Evolutionary conservation across 768 basidiomycete genomes (phyloP).

Genomic region (Tricholomella constricta): DNA sequence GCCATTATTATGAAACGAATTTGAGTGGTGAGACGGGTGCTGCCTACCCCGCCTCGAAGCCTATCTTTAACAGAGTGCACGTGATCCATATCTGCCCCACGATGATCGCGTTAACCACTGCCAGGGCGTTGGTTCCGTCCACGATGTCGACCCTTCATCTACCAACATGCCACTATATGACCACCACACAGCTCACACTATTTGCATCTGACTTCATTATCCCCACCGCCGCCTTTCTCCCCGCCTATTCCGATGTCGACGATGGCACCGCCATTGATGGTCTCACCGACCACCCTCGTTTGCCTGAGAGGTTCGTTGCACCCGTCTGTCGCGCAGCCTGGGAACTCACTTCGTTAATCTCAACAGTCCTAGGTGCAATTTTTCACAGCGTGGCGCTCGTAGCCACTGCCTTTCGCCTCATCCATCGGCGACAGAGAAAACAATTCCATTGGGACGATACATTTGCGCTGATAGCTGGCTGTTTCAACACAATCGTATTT

Average conservation of each 20-base stretch:
- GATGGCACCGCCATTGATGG: background rate
- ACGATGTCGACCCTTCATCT: too few relatives aligned
- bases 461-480: constrained; percentile 11
- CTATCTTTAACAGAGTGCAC: too few relatives aligned
- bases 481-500: constrained; percentile 13
- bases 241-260: too few relatives aligned
- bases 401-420: constrained; percentile 10
- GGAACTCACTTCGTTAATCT: background rate
- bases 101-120: too few relatives aligned
- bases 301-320: background rate
- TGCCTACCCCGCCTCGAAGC: too few relatives aligned
- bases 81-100: too few relatives aligned
- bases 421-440: constrained; percentile 6
- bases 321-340: background rate
- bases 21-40: too few relatives aligned
- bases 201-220: background rate
- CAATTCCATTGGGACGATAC: constrained; percentile 18
- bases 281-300: background rate
- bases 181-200: too few relatives aligned
- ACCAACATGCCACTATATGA: too few relatives aligned
- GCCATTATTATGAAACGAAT: too few relatives aligned
- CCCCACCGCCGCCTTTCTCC: background rate
- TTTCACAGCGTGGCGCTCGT: constrained; percentile 9
- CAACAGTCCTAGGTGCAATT: background rate
- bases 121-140: too few relatives aligned